Evolutionary conservation across 176 grass and related monocot species (phyloP), one percentile per base, ranked within the genome.

Genomic region (Rhynchospora pubera): DNA sequence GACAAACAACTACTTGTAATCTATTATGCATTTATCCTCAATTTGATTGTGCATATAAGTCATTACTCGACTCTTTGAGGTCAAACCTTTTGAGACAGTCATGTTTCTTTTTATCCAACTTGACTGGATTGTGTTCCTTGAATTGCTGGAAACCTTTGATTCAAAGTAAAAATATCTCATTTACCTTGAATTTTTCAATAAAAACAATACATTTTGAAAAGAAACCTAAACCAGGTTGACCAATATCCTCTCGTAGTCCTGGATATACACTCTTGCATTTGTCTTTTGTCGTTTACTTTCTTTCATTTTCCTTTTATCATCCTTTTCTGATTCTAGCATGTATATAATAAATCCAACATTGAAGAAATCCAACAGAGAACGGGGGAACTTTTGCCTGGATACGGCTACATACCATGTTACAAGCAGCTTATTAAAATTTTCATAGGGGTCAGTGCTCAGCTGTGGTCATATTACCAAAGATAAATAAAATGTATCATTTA

Each of bases 371-470:
- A 74, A 51, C 68, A 50, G 23, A 73, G n/a, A 23, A 48, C 19
- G 68, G 67, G 23, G 44, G 9, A 73, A 10, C 18, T 67, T 24
- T 73, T 21, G 44, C 44, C 9, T 50, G 44, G n/a, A 48, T 73
- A 48, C 23, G 68, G 6, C 68, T 50, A 73, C 68, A 73, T 3
- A 74, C 69, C 69, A 74, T 74, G 69, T 74, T 74, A 22, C 21
- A 5, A 51, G 9, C 18, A 12, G 44, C 3, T 48, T 50, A 73
- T 68, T 73, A 73, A 73, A 73, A 73, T 1, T 72, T 39, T 72
- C 65, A 22, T 44, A 48, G 18, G n/a, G 67, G 42, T 47, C 67
- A 48, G 43, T 72, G 68, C 68, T 21, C 66, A 10, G 34, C n/a
- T 72, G 22, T 21, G 18, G 4, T 22, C 44, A 50, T 46, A 11